phyloP scores from a whole-genome alignment of 495 filamentous ascomycete species.

The Sordaria brevicollis region DNA sequence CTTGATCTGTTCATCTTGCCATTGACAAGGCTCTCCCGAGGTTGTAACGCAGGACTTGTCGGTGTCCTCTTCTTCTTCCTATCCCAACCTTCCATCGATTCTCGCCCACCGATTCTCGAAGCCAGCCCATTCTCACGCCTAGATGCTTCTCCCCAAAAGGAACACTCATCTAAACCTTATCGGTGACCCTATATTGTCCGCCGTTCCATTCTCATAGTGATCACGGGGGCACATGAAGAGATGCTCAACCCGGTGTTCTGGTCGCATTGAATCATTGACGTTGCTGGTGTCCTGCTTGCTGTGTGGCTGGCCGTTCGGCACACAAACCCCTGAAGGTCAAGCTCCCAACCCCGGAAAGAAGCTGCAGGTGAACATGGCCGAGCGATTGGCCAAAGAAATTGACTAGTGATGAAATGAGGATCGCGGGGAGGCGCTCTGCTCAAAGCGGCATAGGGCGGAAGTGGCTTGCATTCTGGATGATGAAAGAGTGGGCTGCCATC shows the following conservation, averaged over 20 bases:
- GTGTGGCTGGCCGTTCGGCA: neutral
- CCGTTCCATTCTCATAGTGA: neutral
- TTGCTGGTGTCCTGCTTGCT: neutral
- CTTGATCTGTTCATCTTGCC: neutral
- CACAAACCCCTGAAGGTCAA: neutral
- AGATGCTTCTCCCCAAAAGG: no score
- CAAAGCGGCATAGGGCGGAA: neutral
- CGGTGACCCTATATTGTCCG: neutral
- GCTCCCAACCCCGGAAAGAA: neutral
- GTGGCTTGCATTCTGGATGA: neutral
- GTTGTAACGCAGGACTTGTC: neutral
- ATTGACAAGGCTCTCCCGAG: neutral
- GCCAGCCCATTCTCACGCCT: neutral
- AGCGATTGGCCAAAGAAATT: neutral
- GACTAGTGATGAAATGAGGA: neutral
- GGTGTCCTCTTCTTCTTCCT: neutral
- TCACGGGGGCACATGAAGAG: neutral
- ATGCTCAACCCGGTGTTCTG: neutral
- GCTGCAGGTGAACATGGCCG: neutral
- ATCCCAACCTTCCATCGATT: neutral
- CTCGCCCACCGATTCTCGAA: neutral
- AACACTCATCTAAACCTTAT: neutral
- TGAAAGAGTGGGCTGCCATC: neutral
- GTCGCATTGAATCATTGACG: neutral
- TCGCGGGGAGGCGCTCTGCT: neutral